Evolutionary conservation across 1,284 basidiomycete genomes (phyloP).

Genomic region (Cutaneotrichosporon dermatis): DNA sequence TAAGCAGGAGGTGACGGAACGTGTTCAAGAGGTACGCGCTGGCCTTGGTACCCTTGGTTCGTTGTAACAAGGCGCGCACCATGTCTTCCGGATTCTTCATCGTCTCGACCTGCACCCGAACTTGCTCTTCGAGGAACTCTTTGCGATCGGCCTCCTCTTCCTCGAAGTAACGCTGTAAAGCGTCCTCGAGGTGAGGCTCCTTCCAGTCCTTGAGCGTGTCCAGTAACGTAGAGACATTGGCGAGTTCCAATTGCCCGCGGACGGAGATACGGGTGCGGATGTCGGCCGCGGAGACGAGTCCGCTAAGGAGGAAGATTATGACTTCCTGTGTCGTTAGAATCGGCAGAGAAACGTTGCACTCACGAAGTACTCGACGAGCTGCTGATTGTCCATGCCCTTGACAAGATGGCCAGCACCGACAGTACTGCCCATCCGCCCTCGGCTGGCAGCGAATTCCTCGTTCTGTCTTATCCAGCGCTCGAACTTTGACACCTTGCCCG

Average conservation of each 20-base stretch:
- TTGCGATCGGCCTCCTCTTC: slow-evolving; percentile 74
- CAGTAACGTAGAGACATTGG: slow-evolving; percentile 72
- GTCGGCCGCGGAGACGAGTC: slow-evolving; percentile 37
- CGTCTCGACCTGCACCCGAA: slow-evolving; percentile 65
- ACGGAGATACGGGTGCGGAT: slow-evolving; percentile 36
- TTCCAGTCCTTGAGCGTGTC: slow-evolving; percentile 65
- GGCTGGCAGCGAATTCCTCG: slow-evolving; percentile 70
- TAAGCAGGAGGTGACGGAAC: slow-evolving; percentile 86
- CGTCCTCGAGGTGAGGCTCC: slow-evolving; percentile 59
- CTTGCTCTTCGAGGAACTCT: slow-evolving; percentile 69
- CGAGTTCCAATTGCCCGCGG: slow-evolving; percentile 75
- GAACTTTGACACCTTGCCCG: slow-evolving; percentile 66
- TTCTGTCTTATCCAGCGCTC: slow-evolving; percentile 87
- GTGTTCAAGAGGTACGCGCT: slow-evolving; percentile 84
- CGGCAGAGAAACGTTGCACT: slow-evolving; percentile 6
- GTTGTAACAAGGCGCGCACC: slow-evolving; percentile 72
- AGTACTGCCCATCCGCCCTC: slow-evolving; percentile 90
- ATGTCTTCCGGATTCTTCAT: slow-evolving; percentile 80
- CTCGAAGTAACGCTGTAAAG: slow-evolving; percentile 64
- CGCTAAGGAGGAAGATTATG: slow-evolving; percentile 31
- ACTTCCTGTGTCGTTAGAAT: slow-evolving; percentile 21
- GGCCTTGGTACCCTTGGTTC: slow-evolving; percentile 70
- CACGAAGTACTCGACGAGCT: slow-evolving; percentile 38
- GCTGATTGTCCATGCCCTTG: slow-evolving; percentile 45
- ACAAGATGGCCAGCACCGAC: slow-evolving; percentile 92